Base-by-base conservation (phyloP, 768 basidiomycete genomes). In the Leccinum longicurvipes region DNA sequence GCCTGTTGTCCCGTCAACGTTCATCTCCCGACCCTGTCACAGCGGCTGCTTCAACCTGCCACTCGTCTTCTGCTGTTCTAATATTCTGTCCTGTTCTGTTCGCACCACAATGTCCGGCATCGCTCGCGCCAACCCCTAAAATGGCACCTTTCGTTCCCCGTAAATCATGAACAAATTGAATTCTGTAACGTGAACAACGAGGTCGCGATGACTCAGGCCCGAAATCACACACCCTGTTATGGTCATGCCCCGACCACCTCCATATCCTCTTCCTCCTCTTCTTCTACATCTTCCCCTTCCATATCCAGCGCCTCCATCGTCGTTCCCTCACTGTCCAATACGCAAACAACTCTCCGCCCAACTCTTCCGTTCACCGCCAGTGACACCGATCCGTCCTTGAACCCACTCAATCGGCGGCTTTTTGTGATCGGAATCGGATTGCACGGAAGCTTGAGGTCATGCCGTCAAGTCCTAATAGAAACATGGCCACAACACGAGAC, bases 261-360 rank as follows among this genome's bases (percentile, higher is more conserved):
- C 64, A 67, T 61, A 58, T 63, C 70, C 21, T 21, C 54, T 42
- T 72, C 74, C 42, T 72, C 71, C 8, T 66, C 75, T 54, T 63
- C 77, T 67, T 79, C 81, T 67, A 67, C 67, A 45, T 70, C 72
- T 59, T 84, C 84, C 53, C 79, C 86, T 75, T 89, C 90, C 73
- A 92, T 76, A 77, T 92, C 90, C 63, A 91, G 75, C 45, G 85
- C 78, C 74, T 92, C 87, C 78, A 92, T 67, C 55, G 72, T 74
- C 59, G 74, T 77, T 60, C 88, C 89, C 52, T 76, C 76, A 55
- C 71, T 73, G 68, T 88, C 88, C 67, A 91, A 69, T 54, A 91
- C 80, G 69, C 90, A 89, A 6, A 83, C 88, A 50, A 91, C 84
- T 64, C 87, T 76, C 65, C 90, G 84, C 53, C 88, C 87, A 9